A percentile compares a stretch with the other conserved stretches of the same genome.
Evolutionary conservation across 768 basidiomycete genomes (phyloP).

Genomic region (Tremella fuciformis): DNA sequence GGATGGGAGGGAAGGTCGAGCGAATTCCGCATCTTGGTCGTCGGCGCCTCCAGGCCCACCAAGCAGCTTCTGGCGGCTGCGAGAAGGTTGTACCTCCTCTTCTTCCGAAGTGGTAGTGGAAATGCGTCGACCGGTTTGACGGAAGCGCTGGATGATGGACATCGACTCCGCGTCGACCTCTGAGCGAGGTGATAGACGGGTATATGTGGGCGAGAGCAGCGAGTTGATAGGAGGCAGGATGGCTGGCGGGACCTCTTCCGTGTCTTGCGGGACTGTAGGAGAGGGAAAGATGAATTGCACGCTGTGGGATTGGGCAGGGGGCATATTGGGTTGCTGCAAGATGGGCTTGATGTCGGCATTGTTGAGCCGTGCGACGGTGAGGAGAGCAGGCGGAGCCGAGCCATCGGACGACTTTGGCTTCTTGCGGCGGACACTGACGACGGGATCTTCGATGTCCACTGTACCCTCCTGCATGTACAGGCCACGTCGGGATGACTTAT

Average conservation of each 20-base stretch:
- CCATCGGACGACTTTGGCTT: constrained; percentile 4
- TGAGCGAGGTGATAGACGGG: constrained; percentile 2
- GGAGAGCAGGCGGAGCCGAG: constrained; percentile 1
- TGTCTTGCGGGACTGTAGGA: constrained; percentile 12
- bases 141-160: constrained; percentile 25
- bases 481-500: constrained; percentile 32
- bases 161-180: constrained; percentile 15
- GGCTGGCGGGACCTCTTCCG: neutral
- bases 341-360: constrained; percentile 34
- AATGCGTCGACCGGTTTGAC: constrained; percentile 36
- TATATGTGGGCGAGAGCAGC: constrained; percentile 13
- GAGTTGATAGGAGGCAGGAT: constrained; percentile 10
- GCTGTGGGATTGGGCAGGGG: constrained; percentile 27
- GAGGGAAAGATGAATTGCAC: constrained; percentile 42
- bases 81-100: constrained; percentile 38
- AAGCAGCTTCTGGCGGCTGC: constrained; percentile 22
- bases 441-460: constrained; percentile 31
- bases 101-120: constrained; percentile 45
- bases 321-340: constrained; percentile 28
- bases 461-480: constrained; percentile 48
- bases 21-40: neutral
- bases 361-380: constrained; percentile 2
- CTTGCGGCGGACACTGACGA: neutral
- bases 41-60: constrained; percentile 4
- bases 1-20: constrained; percentile 31